Base-by-base conservation (phyloP, 306 rosid species). In the Vigna radiata region DNA sequence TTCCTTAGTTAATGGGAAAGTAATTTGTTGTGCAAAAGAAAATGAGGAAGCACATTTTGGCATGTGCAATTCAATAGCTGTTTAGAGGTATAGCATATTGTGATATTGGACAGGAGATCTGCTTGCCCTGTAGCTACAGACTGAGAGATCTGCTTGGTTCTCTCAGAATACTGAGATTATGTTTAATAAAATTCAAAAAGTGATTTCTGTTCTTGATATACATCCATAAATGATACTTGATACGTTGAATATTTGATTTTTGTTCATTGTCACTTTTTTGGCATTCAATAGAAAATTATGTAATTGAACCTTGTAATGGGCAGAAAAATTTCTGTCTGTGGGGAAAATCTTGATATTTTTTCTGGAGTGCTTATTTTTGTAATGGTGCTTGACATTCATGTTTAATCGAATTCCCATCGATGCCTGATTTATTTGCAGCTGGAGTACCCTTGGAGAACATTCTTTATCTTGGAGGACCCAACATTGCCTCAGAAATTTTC, bases 381-480 rank as follows among this genome's bases (percentile, higher is more conserved):
- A 56, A 55, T 23, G 36, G 8, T 21, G 17, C 64, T 0, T 58
- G 64, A 58, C 37, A 11, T 58, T 37, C 64, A 23, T 58, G 37
- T 58, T 25, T 56, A 11, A 58, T 58, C 7, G 25, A 11, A 58
- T 33, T 58, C 64, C 37, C 63, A 56, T 56, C 63, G 2, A 11
- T 56, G 36, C n/a, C 37, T 58, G 64, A 58, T 58, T 58, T 58
- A 36, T 76, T 76, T 85, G 85, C 90, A 94, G 98, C 97, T 80
- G 93, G 96, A 74, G 93, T 90, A 70, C 85, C 97, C 52, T 43
- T 82, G 36, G 97, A 94, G 85, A 94, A 90, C 87, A 91, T 91
- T 70, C 97, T 94, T 36, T 94, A 94, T 75, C 93, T 94, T 16
- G 98, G 98, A 70, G 98, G 98, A 68, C 98, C 98, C 7, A 94